Evolutionary conservation across 2,329 filamentous ascomycete species (phyloP), one percentile per base, ranked within the genome.

Genomic region (Claviceps lovelessii): DNA sequence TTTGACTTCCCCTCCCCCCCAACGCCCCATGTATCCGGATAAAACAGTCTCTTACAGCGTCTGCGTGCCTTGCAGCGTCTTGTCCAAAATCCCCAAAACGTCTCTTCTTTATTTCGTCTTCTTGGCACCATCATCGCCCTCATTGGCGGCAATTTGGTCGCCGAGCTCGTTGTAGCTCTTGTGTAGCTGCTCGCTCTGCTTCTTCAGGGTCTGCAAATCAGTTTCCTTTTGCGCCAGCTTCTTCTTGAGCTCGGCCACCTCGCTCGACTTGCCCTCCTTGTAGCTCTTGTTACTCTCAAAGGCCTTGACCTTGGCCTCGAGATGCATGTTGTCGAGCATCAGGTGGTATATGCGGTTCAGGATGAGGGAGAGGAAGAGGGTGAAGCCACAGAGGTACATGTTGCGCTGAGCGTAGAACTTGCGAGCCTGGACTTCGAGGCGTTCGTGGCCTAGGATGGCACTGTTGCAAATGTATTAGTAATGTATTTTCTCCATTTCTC

Each of bases 391-490:
- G 58, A 98, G 90, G 76, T 98, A 98, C 93, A 98, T 98, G 83
- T 98, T 98, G 72, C 93, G 90, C 77, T 98, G 91, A 58, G 90
- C 95, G 81, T 98, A 98, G 79, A 98, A 98, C 76, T 98, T 98
- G 80, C 93, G 90, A 61, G 93, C 91, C 73, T 98, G 93, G 53
- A 97, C 91, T 75, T 98, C 93, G 81, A 95, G 90, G 60, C 93
- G 91, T 70, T 97, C 93, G 68, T 88, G 85, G 60, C 93, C 91
- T 64, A 96, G 83, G 57, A 90, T 83, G 67, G 86, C 72, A 55
- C 72, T 75, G 61, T 54, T 54, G 28, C 44, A 23, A 39, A 4
- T 1, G 6, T n/a, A 10, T 48, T 4, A 48, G 46, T 48, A 31
- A n/a, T 4, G 41, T 31, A 5, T 29, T 31, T 31, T 5, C 28